A percentile compares a stretch with the other conserved stretches of the same genome.
Evolutionary conservation across 2,329 filamentous ascomycete genomes (phyloP).

Genomic region (Fusarium sambucinum): DNA sequence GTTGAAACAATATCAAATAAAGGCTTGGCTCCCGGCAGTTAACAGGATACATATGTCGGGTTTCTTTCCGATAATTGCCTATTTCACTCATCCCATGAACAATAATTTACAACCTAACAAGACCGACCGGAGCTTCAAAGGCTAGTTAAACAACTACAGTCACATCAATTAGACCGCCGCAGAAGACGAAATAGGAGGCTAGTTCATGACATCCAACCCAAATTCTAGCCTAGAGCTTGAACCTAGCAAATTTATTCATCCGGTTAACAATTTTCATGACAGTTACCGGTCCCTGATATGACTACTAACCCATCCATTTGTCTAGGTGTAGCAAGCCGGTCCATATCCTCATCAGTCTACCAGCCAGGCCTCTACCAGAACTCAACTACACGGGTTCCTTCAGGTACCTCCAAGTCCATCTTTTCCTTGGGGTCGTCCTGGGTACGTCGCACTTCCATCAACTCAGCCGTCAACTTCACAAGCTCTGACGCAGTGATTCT

Average conservation of each 20-base stretch:
- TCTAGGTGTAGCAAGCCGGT: background rate
- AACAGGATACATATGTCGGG: constrained; percentile 1
- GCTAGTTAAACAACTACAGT: background rate
- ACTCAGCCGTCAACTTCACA: constrained; percentile 11
- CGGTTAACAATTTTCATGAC: background rate
- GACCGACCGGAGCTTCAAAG: constrained; percentile 16
- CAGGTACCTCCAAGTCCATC: constrained; percentile 43
- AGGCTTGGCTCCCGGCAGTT: background rate
- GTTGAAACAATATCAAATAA: background rate
- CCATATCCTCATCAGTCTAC: background rate
- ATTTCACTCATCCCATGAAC: background rate
- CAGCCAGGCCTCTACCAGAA: constrained; percentile 48
- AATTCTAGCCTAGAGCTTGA: background rate
- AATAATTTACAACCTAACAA: background rate
- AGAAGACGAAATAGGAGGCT: background rate
- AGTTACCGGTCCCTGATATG: background rate
- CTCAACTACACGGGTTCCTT: constrained; percentile 42
- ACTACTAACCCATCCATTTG: background rate
- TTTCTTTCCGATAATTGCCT: constrained; percentile 21
- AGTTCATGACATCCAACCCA: background rate
- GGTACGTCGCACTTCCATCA: constrained; percentile 7
- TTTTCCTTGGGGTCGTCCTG: background rate
- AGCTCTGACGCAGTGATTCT: constrained; percentile 43
- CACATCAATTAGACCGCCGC: background rate
- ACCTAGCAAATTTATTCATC: background rate